Evolutionary conservation across 2,329 filamentous ascomycete genomes (phyloP), one percentile per base, ranked within the genome.

Genomic region (Diaporthe ampelina): DNA sequence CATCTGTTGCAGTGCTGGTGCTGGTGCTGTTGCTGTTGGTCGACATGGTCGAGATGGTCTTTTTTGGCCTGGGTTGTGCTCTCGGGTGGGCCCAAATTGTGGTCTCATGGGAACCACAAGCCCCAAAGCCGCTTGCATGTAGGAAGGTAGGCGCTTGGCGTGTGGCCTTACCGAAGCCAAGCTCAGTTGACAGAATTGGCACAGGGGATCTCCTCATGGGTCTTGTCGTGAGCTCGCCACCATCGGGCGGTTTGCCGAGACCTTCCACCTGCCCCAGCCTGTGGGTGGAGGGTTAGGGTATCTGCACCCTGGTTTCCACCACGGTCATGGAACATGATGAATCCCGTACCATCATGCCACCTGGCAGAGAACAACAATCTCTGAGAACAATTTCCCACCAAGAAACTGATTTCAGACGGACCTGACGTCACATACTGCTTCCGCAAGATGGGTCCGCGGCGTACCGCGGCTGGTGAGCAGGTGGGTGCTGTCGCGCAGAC

Each of bases 131-230:
- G 15, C 45, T 52, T 35, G 13, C 7, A 21, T 37, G n/a, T 52
- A n/a, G 45, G 45, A 9, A 50, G 21, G 21, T 50, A 68, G 32
- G n/a, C 32, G 29, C 63, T 68, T 68, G 63, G 63, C 63, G 48
- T 54, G 63, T 68, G 63, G 63, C 63, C 63, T 68, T 54, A 37
- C 48, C 19, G 29, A 8, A 54, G 63, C 48, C 63, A 68, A 68
- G 63, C 63, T 40, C 32, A 40, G 63, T 68, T 68, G 63, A 52
- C 63, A 68, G 63, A 3, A 68, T 68, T 68, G 63, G 63, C 63
- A 68, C 29, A 54, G n/a, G 48, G 48, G 63, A 68, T 68, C 63
- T 68, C 63, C 63, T 29, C 63, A 54, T 54, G 63, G 63, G 48
- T 68, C 63, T 67, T 32, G 5, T n/a, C 29, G 24, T 37, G 45